Evolutionary conservation across 2,329 filamentous ascomycete genomes (phyloP), one percentile per base, ranked within the genome.

Genomic region (Pezicula radicicola): DNA sequence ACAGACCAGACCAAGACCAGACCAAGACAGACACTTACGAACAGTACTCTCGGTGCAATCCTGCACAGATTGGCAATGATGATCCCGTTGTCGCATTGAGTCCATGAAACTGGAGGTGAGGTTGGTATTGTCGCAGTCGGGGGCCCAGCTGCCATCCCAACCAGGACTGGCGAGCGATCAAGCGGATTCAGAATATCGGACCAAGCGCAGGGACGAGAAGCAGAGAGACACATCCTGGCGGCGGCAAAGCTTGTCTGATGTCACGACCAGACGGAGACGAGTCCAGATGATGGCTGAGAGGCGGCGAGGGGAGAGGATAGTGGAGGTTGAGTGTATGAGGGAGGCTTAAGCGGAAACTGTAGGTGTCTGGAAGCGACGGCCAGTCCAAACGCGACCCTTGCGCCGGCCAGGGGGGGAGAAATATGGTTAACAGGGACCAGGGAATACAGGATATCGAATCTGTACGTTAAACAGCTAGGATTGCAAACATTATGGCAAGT

Each of bases 91-190:
- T 60, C 59, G 61, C 60, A 65, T 61, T 53, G 58, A 51, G 41
- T 44, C 40, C 42, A 36, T 66, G 63, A 66, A 66, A 66, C 63
- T 59, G 52, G 59, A 61, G 40, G 47, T 63, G 60, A 64, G 57
- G 58, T 57, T 40, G 21, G 37, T 59, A 52, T 19, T 60, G 61
- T 63, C 59, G 59, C 61, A 63, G 54, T 51, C 16, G 25, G 37
- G 44, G 27, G 37, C 40, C 40, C 43, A 55, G 21, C 49, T 57
- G 56, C 53, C 57, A 58, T 59, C 60, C 58, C 56, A 63, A 59
- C 53, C 54, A 3, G 51, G 58, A 28, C 46, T 52, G 55, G 56
- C 54, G 55, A 52, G 30, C 43, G 47, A 56, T 58, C 55, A 52
- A 53, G 55, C 46, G 41, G 52, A 43, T 47, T 54, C 50, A 50